A percentile compares a stretch with the other conserved stretches of the same genome.
Evolutionary conservation across 139 green algal species (phyloP).

Genomic region (Spirogloea muscicola): DNA sequence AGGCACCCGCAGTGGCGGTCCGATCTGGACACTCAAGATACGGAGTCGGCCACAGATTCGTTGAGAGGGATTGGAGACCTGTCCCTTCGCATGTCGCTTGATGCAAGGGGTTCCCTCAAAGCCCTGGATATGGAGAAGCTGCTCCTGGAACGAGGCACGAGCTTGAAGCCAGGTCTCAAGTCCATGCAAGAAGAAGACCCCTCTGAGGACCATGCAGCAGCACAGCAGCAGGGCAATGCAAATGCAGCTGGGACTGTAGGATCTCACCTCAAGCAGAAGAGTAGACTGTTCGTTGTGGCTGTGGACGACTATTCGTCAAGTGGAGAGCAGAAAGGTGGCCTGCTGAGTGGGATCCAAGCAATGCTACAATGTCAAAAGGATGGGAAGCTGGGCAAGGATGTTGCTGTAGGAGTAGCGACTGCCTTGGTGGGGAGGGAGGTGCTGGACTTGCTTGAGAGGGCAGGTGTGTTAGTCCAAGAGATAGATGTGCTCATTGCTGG

Average conservation of each 20-base stretch:
- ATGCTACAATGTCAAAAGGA: neutral
- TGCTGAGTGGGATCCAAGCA: conserved; percentile 7
- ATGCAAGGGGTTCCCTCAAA: conserved; percentile 12
- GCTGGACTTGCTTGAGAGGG: conserved; percentile 14
- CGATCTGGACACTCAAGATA: too few relatives aligned
- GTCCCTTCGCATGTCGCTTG: conserved; percentile 21
- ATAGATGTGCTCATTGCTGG: conserved; percentile 61
- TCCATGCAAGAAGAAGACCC: conserved; percentile 8
- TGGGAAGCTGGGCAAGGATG: conserved; percentile 11
- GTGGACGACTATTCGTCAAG: conserved; percentile 25
- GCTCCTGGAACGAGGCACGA: too few relatives aligned
- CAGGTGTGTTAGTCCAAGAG: conserved; percentile 24
- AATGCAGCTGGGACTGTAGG: conserved; percentile 30
- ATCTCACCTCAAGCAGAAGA: too few relatives aligned
- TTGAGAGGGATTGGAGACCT: conserved; percentile 14
- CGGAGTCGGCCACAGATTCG: conserved; percentile 1
- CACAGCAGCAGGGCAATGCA: conserved; percentile 58
- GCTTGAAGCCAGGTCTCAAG: too few relatives aligned
- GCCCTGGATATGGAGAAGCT: conserved; percentile 3
- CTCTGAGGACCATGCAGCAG: conserved; percentile 1
- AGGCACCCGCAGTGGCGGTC: conserved; percentile 73
- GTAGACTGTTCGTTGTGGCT: conserved; percentile 18
- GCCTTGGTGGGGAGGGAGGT: conserved; percentile 16
- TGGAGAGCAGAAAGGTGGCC: conserved; percentile 9
- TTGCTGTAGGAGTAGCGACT: conserved; percentile 16